A percentile compares a stretch with the other conserved stretches of the same genome.
These are phyloP conservation scores for Flueggea neowawraea DNA, from an alignment of 441 rosid species.

Conservation along the genomic window DNA sequence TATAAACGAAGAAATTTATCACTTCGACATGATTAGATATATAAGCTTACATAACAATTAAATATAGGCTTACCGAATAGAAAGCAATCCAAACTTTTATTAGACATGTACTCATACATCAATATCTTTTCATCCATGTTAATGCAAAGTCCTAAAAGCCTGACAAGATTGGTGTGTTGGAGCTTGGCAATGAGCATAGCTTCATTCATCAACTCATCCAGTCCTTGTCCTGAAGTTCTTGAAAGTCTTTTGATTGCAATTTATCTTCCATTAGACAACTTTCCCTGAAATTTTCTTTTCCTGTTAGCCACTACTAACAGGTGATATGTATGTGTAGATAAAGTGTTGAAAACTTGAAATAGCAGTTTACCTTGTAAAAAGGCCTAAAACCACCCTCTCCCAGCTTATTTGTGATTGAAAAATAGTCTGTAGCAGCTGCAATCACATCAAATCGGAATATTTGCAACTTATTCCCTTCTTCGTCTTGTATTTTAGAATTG, in stretches of 20 bases:
- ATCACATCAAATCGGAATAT: background rate
- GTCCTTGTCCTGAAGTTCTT: conserved; percentile 4
- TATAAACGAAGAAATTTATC: background rate
- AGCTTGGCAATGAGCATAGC: background rate
- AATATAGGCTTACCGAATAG: background rate
- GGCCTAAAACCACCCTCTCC: conserved; percentile 3
- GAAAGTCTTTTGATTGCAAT: conserved; percentile 1
- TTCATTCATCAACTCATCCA: conserved; percentile 2
- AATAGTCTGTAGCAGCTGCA: background rate
- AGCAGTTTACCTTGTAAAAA: background rate
- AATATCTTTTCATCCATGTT: conserved; percentile 4
- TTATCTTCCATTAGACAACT: background rate
- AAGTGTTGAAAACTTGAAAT: background rate
- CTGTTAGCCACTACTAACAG: background rate
- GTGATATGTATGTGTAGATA: background rate
- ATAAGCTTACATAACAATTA: background rate
- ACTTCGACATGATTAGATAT: background rate
- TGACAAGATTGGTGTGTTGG: conserved; percentile 2
- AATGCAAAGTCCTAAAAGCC: conserved; percentile 6
- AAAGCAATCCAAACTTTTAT: conserved; percentile 7
- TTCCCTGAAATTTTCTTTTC: background rate
- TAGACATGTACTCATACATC: conserved; percentile 6
- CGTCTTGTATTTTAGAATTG: background rate
- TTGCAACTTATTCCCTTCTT: conserved; percentile 3
- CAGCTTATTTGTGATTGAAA: background rate